Conservation (phyloP, 169 alveolate species). For the Eimeria maxima region DNA sequence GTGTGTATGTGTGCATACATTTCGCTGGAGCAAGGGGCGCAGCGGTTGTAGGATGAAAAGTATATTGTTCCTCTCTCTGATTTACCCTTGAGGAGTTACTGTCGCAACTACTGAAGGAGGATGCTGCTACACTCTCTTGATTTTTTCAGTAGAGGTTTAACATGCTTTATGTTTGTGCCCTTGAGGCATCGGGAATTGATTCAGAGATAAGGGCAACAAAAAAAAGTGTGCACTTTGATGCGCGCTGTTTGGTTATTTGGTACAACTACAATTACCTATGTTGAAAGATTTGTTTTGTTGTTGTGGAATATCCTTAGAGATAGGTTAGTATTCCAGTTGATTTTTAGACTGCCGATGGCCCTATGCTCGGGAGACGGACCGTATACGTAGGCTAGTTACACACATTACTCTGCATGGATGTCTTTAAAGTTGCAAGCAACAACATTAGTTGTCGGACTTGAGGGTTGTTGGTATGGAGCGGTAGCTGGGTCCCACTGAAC, state of each 20-base stretch:
- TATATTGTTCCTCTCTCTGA: constrained; percentile 63
- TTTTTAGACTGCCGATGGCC: neutral
- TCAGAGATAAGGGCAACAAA: neutral
- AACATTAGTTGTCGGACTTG: too few relatives aligned
- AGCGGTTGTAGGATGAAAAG: neutral
- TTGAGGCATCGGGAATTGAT: neutral
- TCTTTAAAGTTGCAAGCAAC: too few relatives aligned
- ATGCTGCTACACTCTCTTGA: neutral
- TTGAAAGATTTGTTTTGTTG: neutral
- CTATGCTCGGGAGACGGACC: too few relatives aligned
- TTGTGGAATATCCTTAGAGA: neutral
- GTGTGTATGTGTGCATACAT: neutral
- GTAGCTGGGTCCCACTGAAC: too few relatives aligned
- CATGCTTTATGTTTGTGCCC: neutral
- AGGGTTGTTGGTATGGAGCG: too few relatives aligned
- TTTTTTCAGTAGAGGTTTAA: too few relatives aligned
- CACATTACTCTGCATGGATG: too few relatives aligned
- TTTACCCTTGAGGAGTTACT: neutral
- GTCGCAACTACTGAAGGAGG: constrained; percentile 33
- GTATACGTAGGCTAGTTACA: too few relatives aligned
- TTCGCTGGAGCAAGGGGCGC: neutral
- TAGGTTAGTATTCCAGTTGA: too few relatives aligned
- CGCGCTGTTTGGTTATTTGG: neutral
- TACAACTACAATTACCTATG: too few relatives aligned
- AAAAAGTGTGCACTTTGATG: neutral